A percentile compares a stretch with the other conserved stretches of the same genome.
phyloP scores from a whole-genome alignment of 176 grass and related monocot genomes.

The Musa beccarii region DNA sequence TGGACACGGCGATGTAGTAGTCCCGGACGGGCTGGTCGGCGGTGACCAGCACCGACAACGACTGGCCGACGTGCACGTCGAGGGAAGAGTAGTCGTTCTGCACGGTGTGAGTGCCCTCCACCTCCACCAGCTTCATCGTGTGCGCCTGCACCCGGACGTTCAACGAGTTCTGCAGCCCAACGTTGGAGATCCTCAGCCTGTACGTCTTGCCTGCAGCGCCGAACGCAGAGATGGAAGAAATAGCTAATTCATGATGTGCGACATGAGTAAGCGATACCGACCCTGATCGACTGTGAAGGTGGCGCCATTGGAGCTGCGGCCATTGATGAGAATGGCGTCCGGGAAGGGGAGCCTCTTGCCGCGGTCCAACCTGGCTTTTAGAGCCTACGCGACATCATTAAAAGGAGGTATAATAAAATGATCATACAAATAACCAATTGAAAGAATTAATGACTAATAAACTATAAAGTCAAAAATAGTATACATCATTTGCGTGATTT shows the following conservation, averaged over 20 bases:
- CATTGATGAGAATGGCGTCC: conserved; percentile 71
- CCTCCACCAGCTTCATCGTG: conserved; percentile 62
- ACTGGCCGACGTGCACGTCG: conserved; percentile 73
- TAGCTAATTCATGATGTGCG: too few species aligned
- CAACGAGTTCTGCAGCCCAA: conserved; percentile 50
- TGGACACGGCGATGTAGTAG: conserved; percentile 57
- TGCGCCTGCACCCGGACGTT: conserved; percentile 56
- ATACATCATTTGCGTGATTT: too few species aligned
- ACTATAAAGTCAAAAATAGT: too few species aligned
- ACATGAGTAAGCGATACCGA: background rate
- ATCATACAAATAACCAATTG: background rate
- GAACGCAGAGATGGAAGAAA: too few species aligned
- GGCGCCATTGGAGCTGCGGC: conserved; percentile 27
- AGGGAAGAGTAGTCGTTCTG: conserved; percentile 61
- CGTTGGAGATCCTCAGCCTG: conserved; percentile 70
- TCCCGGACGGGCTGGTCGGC: conserved; percentile 28
- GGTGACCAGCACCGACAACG: conserved; percentile 55
- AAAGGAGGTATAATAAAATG: background rate
- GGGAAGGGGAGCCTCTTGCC: conserved; percentile 39
- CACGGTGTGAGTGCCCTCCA: conserved; percentile 77
- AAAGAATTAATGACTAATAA: background rate
- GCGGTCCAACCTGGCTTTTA: conserved; percentile 49
- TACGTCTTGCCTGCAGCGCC: conserved; percentile 51
- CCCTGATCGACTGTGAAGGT: conserved; percentile 53
- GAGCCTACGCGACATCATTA: conserved; percentile 14